Evolutionary conservation across 148 eudicot genomes (phyloP), one percentile per base, ranked within the genome.

Genomic region (Camellia japonica): DNA sequence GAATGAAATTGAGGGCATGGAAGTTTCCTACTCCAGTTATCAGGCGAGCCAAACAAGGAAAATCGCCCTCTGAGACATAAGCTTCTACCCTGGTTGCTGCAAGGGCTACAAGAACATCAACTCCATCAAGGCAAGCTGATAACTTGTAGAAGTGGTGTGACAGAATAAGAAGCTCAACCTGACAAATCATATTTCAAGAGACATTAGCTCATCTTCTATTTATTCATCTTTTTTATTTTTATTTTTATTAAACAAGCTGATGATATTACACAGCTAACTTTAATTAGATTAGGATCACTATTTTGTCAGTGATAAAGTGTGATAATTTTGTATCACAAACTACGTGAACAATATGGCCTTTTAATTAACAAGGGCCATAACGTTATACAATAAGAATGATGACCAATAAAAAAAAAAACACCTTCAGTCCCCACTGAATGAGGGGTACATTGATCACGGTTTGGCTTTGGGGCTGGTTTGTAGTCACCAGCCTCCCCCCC

Each of bases 141-240:
- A 89, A 92, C 82, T 92, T 93, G 90, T 96, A 96, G 88, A 96
- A 96, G 86, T 96, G 99, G 89, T 96, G 99, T 58, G 99, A 93
- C 78, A 96, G 87, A 82, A 96, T 96, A 77, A 96, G 98, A 79
- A 96, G 99, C 87, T 96, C 99, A 77, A 96, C 99, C 99, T 96
- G 87, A 49, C 87, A 79, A 72, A 87, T 76, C 70, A 87, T 19
- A 49, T 54, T 81, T 78, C 55, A 70, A 46, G 47, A 64, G 66
- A 64, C 43, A 15, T 83, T 49, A 85, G 82, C 75, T 80, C 51
- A 75, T 77, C 42, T 55, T 5, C 14, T 41, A 3, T 9, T 55
- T 68, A 13, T 52, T 54, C 10, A 11, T 47, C 1, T 64, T 14
- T 30, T 30, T 68, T 38, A 46, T 76, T 42, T 63, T 64, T 38